Evolutionary conservation across 768 basidiomycete species (phyloP).

Genomic region (Hericium rajendrae): DNA sequence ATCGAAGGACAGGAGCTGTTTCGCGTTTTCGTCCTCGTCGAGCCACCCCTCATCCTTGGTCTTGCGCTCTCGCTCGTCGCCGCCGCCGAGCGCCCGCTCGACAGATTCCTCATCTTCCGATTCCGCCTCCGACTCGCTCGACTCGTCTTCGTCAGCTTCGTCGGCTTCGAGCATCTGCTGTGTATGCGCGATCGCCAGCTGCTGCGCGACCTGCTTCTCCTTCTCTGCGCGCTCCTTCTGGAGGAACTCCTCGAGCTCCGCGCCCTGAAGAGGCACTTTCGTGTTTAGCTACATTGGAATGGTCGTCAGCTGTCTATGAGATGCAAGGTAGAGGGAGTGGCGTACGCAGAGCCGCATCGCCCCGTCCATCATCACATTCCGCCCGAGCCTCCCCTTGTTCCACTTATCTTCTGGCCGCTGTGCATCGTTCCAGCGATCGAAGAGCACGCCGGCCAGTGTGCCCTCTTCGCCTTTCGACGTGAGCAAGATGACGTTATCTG

Average conservation of each 20-base stretch:
- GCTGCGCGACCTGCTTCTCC: conserved; percentile 80
- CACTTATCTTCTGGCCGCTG: conserved; percentile 79
- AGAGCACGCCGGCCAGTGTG: conserved; percentile 69
- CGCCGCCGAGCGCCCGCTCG: conserved; percentile 40
- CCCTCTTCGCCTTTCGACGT: conserved; percentile 73
- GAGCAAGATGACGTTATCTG: conserved; percentile 81
- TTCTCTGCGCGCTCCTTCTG: conserved; percentile 65
- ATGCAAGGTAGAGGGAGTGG: neutral
- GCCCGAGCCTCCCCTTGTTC: conserved; percentile 86
- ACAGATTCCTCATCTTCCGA: conserved; percentile 60
- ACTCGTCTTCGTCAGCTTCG: conserved; percentile 76
- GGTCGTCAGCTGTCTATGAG: conserved; percentile 2
- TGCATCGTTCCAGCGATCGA: conserved; percentile 75
- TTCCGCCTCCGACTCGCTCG: conserved; percentile 57
- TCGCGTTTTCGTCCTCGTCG: conserved; percentile 53
- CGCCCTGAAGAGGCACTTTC: conserved; percentile 83
- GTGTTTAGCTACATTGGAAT: conserved; percentile 54
- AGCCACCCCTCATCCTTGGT: conserved; percentile 37
- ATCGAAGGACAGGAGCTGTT: conserved; percentile 80
- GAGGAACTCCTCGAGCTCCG: conserved; percentile 75
- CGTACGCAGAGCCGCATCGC: conserved; percentile 55
- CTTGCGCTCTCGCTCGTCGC: conserved; percentile 19
- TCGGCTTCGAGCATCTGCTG: conserved; percentile 91
- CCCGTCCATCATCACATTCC: conserved; percentile 75
- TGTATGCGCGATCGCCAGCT: conserved; percentile 73